These are phyloP conservation scores for Leishmania major DNA, from an alignment of 208 protist genomes.

Conservation along the genomic window DNA sequence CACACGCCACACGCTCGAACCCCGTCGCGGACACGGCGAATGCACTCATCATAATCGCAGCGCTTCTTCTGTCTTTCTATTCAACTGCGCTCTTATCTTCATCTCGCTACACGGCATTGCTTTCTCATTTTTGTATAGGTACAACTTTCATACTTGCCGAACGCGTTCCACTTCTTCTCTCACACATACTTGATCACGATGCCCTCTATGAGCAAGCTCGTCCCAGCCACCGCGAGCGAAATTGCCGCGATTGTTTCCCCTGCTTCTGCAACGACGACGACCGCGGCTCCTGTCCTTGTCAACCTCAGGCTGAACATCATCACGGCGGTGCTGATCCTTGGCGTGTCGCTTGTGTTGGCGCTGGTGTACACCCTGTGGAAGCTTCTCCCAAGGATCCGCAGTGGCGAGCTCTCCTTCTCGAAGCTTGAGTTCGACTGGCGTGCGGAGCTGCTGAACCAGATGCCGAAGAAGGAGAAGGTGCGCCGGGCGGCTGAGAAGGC, in stretches of 20 bases:
- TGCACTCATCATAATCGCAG: neutral
- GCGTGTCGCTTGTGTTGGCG: constrained; percentile 25
- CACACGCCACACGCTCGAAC: neutral
- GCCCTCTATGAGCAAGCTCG: constrained; percentile 6
- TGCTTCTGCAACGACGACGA: constrained; percentile 5
- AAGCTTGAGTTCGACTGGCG: constrained; percentile 58
- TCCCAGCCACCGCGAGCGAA: constrained; percentile 6
- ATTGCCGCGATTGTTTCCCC: neutral
- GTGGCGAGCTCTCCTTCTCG: constrained; percentile 39
- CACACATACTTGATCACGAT: constrained; percentile 1
- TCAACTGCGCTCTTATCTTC: neutral
- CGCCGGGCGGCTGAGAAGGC: constrained; percentile 28
- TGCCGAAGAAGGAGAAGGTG: constrained; percentile 36
- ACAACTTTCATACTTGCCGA: neutral
- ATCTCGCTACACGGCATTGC: no score
- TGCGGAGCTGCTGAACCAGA: constrained; percentile 47
- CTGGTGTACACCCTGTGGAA: constrained; percentile 27
- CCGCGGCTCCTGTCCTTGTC: constrained; percentile 18
- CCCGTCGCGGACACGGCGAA: neutral
- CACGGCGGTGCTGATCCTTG: constrained; percentile 53
- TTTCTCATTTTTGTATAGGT: neutral
- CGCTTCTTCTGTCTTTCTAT: neutral
- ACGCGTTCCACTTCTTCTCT: neutral
- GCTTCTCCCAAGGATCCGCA: constrained; percentile 36
- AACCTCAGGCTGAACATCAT: constrained; percentile 42